Evolutionary conservation across 1,284 basidiomycete species (phyloP).

Genomic region (Grifola frondosa): DNA sequence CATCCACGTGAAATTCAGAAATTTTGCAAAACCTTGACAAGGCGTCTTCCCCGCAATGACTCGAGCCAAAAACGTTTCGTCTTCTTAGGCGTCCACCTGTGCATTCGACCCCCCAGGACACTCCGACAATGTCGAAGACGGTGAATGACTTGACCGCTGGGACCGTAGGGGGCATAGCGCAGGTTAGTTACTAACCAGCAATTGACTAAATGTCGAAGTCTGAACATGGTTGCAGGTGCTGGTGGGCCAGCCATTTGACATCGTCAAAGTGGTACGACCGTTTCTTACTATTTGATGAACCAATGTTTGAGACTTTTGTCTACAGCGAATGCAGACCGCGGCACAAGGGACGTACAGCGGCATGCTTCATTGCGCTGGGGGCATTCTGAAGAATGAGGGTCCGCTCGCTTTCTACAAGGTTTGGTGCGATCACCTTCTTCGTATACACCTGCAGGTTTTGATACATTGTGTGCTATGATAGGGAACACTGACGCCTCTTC

Average conservation of each 20-base stretch:
- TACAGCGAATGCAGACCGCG: constrained; percentile 90
- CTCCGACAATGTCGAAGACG: constrained; percentile 45
- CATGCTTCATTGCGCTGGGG: constrained; percentile 86
- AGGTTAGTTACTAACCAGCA: constrained; percentile 64
- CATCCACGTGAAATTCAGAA: constrained; percentile 4
- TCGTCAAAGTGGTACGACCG: constrained; percentile 84
- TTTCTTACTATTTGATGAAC: not conserved
- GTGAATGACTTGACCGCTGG: constrained; percentile 84
- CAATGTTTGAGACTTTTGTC: constrained; percentile 12
- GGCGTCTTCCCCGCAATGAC: constrained; percentile 12
- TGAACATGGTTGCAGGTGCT: no score
- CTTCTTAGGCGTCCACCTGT: constrained; percentile 6
- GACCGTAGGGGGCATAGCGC: constrained; percentile 85
- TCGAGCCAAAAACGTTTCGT: constrained; percentile 13
- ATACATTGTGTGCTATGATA: constrained; percentile 29
- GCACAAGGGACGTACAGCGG: constrained; percentile 86
- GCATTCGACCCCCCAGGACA: not conserved
- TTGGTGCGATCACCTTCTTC: constrained; percentile 16
- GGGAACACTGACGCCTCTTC: constrained; percentile 91
- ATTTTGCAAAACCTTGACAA: constrained; percentile 12
- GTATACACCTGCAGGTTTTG: constrained; percentile 1
- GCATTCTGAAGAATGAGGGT: constrained; percentile 89
- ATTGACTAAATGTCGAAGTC: no score
- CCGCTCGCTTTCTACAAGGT: constrained; percentile 97
- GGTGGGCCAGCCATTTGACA: constrained; percentile 95